Evolutionary conservation across 106 monocot genomes (phyloP).

Genomic region (Platanthera zijinensis): DNA sequence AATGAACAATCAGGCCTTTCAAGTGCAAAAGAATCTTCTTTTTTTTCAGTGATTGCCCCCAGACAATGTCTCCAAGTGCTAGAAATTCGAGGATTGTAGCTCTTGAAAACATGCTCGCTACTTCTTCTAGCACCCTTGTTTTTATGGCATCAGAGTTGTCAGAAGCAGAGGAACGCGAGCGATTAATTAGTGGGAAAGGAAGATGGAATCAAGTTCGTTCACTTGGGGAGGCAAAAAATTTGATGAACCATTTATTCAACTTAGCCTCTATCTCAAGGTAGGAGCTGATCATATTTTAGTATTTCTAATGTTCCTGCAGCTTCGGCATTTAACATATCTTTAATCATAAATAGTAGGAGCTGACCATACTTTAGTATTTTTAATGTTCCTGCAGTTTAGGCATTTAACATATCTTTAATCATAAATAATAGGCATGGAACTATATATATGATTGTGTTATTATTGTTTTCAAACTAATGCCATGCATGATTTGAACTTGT

Average conservation of each 20-base stretch:
- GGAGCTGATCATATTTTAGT: neutral
- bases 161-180: constrained; percentile 88
- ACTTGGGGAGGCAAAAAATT: constrained; percentile 70
- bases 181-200: constrained; percentile 53
- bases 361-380: neutral
- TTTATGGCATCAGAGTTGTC: constrained; percentile 92
- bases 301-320: neutral
- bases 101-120: constrained; percentile 82
- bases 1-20: neutral
- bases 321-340: neutral
- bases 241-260: constrained; percentile 78
- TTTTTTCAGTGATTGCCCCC: constrained; percentile 39
- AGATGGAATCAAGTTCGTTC: constrained; percentile 92
- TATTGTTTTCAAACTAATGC: neutral
- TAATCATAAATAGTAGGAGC: neutral
- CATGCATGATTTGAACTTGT: neutral
- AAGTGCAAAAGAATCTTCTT: neutral
- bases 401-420: neutral
- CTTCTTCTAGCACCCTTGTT: constrained; percentile 70
- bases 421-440: neutral
- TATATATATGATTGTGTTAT: neutral
- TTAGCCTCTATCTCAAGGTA: constrained; percentile 78
- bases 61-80: constrained; percentile 88
- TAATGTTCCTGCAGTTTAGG: neutral
- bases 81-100: constrained; percentile 83